These are phyloP conservation scores for Vanrija humicola DNA, from an alignment of 1,284 basidiomycete species.

Conservation along the genomic window DNA sequence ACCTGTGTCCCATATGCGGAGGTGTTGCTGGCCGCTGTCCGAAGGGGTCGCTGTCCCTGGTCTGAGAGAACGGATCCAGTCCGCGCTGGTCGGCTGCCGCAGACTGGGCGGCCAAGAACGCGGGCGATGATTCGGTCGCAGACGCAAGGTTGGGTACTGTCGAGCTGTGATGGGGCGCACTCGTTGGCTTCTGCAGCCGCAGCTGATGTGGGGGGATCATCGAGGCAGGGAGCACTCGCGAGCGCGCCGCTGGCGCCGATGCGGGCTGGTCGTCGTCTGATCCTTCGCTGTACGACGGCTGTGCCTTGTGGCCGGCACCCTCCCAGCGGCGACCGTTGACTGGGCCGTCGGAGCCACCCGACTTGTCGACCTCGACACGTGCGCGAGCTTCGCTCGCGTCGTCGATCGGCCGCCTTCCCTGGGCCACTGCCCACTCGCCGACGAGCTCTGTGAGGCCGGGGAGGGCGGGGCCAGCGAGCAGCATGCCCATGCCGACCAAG, in stretches of 20 bases:
- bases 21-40: neutral
- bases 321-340: constrained; percentile 8
- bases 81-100: constrained; percentile 4
- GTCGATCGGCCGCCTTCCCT: constrained; percentile 58
- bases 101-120: neutral
- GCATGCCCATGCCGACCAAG: constrained; percentile 78
- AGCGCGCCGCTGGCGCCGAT: neutral
- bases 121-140: constrained; percentile 5
- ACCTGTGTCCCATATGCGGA: constrained; percentile 4
- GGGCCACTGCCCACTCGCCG: constrained; percentile 82
- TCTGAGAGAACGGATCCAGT: constrained; percentile 39
- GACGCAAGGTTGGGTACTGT: neutral
- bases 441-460: constrained; percentile 67
- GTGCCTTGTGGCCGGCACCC: neutral
- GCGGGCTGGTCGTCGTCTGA: constrained; percentile 45
- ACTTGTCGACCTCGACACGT: constrained; percentile 40
- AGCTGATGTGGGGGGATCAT: no score
- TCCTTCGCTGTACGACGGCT: constrained; percentile 30
- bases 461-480: constrained; percentile 76
- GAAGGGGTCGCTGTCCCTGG: neutral
- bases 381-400: constrained; percentile 33
- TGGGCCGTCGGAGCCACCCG: constrained; percentile 43
- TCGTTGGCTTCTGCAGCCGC: no score
- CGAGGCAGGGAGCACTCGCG: no score
- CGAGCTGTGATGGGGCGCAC: no score